phyloP scores from a whole-genome alignment of 495 filamentous ascomycete species.

The Neurospora intermedia region DNA sequence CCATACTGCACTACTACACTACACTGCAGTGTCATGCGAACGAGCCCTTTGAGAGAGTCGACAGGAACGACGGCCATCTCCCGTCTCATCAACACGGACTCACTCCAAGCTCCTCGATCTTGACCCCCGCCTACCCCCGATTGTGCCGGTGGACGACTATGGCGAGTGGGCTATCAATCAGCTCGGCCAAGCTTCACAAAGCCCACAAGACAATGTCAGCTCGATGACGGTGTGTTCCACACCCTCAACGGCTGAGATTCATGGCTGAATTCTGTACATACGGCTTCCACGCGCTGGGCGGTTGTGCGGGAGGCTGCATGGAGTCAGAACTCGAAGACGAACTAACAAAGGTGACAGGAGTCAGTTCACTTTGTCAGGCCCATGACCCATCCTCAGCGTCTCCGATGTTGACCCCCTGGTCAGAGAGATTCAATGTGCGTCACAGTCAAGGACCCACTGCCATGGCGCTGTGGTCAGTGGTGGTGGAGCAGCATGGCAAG shows the following conservation, averaged over 20 bases:
- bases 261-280: neutral
- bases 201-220: neutral
- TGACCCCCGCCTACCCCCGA: neutral
- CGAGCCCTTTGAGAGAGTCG: neutral
- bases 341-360: neutral
- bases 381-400: neutral
- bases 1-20: too few species aligned
- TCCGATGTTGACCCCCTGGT: neutral
- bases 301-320: neutral
- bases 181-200: neutral
- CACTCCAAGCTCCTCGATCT: neutral
- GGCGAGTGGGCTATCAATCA: neutral
- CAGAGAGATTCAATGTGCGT: neutral
- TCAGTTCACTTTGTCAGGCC: neutral
- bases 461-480: neutral
- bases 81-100: neutral
- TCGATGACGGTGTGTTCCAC: neutral
- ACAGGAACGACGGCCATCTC: neutral
- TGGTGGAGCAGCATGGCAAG: neutral
- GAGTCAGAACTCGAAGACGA: neutral
- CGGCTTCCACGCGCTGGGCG: neutral
- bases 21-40: too few species aligned
- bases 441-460: neutral
- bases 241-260: neutral
- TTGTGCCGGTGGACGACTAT: neutral